Conservation (phyloP, 352 stramenopile genomes). For the Poterioochromonas sp. region DNA sequence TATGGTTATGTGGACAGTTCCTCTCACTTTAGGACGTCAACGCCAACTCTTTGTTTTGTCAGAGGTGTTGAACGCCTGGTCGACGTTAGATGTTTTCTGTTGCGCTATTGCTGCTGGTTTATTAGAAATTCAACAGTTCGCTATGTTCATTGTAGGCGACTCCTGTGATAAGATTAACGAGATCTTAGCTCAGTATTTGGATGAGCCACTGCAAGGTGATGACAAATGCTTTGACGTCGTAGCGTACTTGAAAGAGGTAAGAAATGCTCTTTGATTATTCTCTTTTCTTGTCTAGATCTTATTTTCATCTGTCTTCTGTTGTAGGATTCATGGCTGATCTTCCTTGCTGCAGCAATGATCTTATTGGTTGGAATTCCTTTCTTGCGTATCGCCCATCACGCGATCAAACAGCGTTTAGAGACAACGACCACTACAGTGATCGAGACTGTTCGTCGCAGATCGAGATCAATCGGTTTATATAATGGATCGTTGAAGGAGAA, state of each 20-base stretch:
- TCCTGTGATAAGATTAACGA: conserved; percentile 32
- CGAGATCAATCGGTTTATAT: too few relatives aligned
- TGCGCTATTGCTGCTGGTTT: conserved; percentile 37
- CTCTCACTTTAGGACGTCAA: conserved; percentile 35
- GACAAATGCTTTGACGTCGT: conserved; percentile 35
- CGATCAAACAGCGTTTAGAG: not conserved
- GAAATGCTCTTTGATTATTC: not conserved
- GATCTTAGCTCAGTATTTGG: conserved; percentile 21
- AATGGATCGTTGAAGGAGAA: too few relatives aligned
- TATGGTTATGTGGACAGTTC: conserved; percentile 33
- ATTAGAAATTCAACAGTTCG: conserved; percentile 43
- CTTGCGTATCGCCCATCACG: not conserved
- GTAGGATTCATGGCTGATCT: conserved; percentile 9
- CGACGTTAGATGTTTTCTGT: conserved; percentile 41
- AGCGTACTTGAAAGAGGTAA: conserved; percentile 12
- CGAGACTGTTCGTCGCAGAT: too few relatives aligned
- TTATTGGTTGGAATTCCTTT: not conserved
- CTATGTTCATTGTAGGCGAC: conserved; percentile 42
- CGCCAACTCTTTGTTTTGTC: conserved; percentile 34
- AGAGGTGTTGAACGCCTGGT: conserved; percentile 41
- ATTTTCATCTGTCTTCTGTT: not conserved
- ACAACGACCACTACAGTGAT: too few relatives aligned
- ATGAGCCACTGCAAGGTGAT: conserved; percentile 4
- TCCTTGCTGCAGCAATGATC: conserved; percentile 2
- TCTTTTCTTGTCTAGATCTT: not conserved